phyloP scores from a whole-genome alignment of 1,284 basidiomycete species.

The Puccinia hordei region DNA sequence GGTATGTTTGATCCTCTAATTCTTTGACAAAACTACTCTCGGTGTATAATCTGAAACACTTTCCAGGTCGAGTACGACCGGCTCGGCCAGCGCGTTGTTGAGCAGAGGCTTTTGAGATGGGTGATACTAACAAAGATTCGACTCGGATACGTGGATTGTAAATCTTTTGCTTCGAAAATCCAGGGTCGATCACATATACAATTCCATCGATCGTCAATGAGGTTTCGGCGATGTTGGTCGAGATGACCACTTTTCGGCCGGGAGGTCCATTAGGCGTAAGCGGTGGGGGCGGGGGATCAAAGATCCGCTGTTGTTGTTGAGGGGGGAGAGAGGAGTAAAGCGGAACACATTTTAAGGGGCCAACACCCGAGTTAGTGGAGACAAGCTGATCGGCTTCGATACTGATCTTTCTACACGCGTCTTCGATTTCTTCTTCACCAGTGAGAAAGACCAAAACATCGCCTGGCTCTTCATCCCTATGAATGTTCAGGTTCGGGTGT shows the following conservation, averaged over 20 bases:
- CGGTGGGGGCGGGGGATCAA: constrained; percentile 77
- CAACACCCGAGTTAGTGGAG: constrained; percentile 67
- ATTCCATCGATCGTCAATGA: constrained; percentile 98
- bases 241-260: constrained; percentile 89
- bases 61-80: constrained; percentile 90
- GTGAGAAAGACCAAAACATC: constrained; percentile 94
- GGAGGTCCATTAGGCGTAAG: constrained; percentile 71
- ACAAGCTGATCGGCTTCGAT: constrained; percentile 79
- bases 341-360: constrained; percentile 83
- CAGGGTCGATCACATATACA: constrained; percentile 97
- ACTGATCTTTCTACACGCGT: constrained; percentile 90
- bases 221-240: constrained; percentile 97
- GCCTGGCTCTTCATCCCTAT: constrained; percentile 89
- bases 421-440: constrained; percentile 98
- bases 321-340: constrained; percentile 92
- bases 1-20: constrained; percentile 93
- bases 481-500: constrained; percentile 96
- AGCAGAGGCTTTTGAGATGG: constrained; percentile 94
- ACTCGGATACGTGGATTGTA: constrained; percentile 94
- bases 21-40: constrained; percentile 95
- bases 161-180: constrained; percentile 95
- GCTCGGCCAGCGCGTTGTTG: constrained; percentile 96
- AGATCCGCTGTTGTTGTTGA: constrained; percentile 90
- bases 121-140: constrained; percentile 87
- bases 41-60: constrained; percentile 95